Evolutionary conservation across 2,329 filamentous ascomycete genomes (phyloP).

Genomic region (Macrophomina tecta): DNA sequence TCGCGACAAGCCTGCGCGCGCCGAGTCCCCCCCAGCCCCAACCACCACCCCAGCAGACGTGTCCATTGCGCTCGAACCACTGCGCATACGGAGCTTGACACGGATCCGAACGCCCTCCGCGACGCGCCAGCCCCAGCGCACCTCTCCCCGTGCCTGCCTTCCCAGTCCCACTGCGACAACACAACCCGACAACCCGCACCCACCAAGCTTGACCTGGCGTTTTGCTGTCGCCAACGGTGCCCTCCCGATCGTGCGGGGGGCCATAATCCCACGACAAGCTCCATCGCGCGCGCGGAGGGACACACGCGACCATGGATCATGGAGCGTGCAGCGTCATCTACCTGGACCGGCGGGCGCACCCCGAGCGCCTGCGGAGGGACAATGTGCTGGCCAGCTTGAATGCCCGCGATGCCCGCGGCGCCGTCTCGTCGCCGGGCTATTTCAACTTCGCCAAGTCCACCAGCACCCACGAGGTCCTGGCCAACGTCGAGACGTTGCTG

Average conservation of each 20-base stretch:
- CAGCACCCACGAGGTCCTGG: constrained; percentile 42
- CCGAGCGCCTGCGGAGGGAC: constrained; percentile 47
- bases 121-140: constrained; percentile 25
- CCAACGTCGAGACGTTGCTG: constrained; percentile 48
- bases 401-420: constrained; percentile 32
- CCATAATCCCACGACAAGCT: constrained; percentile 25
- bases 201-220: constrained; percentile 22
- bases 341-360: constrained; percentile 50
- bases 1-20: constrained; percentile 11
- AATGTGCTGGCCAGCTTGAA: constrained; percentile 43
- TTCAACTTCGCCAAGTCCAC: constrained; percentile 40
- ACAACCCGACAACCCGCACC: neutral
- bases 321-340: constrained; percentile 53
- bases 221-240: constrained; percentile 28
- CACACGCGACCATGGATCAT: constrained; percentile 46
- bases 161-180: constrained; percentile 22
- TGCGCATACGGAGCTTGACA: constrained; percentile 24
- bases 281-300: constrained; percentile 25
- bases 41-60: constrained; percentile 16
- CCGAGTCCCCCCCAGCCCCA: constrained; percentile 12
- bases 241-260: constrained; percentile 29
- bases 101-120: constrained; percentile 26
- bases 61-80: constrained; percentile 29
- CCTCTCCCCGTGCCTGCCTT: constrained; percentile 23
- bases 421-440: constrained; percentile 41